Percentiles rank a stretch among this genome's conserved stretches.
These are phyloP conservation scores for Gaultheria prostrata DNA, from an alignment of 148 eudicot genomes.

Conservation along the genomic window DNA sequence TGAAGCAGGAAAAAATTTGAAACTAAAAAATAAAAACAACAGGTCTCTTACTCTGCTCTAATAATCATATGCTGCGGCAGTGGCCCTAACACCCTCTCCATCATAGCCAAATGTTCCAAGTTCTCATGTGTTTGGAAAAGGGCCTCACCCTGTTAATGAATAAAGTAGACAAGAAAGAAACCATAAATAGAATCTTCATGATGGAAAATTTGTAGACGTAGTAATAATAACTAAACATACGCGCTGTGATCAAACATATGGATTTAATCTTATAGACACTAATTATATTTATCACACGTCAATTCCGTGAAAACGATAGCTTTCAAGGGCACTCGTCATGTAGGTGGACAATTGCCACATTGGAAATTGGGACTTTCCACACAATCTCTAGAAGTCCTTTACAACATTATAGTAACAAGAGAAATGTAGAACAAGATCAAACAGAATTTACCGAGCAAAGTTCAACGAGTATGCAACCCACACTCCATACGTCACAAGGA, in stretches of 20 bases:
- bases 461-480: slow-evolving; percentile 60
- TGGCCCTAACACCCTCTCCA: slow-evolving; percentile 62
- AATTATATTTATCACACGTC: not conserved
- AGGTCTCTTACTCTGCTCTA: slow-evolving; percentile 49
- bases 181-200: not conserved
- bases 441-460: slow-evolving; percentile 40
- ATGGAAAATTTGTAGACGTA: not conserved
- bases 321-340: not conserved
- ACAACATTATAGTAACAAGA: not conserved
- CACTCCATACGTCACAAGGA: slow-evolving; percentile 64
- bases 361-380: not conserved
- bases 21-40: not conserved
- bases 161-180: not conserved
- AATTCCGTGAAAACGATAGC: not conserved
- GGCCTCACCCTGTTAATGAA: slow-evolving; percentile 44
- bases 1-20: not conserved
- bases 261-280: not conserved
- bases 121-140: slow-evolving; percentile 64
- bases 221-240: not conserved
- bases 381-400: not conserved
- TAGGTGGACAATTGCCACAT: not conserved
- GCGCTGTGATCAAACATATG: not conserved
- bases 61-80: slow-evolving; percentile 51
- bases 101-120: slow-evolving; percentile 68
- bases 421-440: not conserved